A percentile compares a stretch with the other conserved stretches of the same genome.
phyloP scores from a whole-genome alignment of 176 grass and related monocot species.

The Melocanna baccifera region DNA sequence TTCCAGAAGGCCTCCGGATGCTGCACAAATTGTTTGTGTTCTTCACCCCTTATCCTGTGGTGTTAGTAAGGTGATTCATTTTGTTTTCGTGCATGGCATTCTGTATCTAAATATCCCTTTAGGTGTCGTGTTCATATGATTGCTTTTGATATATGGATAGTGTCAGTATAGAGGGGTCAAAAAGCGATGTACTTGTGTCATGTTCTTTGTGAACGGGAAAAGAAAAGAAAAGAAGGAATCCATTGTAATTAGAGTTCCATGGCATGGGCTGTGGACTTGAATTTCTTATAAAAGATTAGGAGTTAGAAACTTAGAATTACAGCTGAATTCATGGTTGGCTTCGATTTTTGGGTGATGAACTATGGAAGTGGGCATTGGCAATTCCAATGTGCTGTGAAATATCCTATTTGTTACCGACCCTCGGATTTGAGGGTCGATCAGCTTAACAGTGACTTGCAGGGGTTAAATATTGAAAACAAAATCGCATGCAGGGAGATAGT shows the following conservation, averaged over 20 bases:
- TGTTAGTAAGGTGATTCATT: conserved; percentile 3
- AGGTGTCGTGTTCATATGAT: conserved; percentile 21
- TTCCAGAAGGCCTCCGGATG: neutral
- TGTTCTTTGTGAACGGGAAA: conserved; percentile 25
- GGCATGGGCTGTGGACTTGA: neutral
- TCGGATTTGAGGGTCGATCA: neutral
- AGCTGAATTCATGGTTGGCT: neutral
- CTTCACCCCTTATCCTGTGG: neutral
- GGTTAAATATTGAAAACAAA: neutral
- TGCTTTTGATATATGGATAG: neutral
- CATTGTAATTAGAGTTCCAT: conserved; percentile 10
- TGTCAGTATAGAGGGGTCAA: conserved; percentile 9
- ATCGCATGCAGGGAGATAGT: neutral
- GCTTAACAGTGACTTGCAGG: neutral
- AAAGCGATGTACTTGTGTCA: neutral
- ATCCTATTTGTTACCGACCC: neutral
- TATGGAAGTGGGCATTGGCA: neutral
- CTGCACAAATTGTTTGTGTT: neutral
- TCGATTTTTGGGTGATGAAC: neutral
- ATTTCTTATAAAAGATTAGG: neutral
- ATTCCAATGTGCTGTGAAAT: neutral
- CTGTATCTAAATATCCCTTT: conserved; percentile 11
- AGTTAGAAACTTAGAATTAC: neutral
- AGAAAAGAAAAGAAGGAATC: neutral
- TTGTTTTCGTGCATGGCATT: neutral